Percentiles rank a stretch among this genome's conserved stretches.
Evolutionary conservation across 2,329 filamentous ascomycete species (phyloP).

Genomic region (Talaromyces sp.): DNA sequence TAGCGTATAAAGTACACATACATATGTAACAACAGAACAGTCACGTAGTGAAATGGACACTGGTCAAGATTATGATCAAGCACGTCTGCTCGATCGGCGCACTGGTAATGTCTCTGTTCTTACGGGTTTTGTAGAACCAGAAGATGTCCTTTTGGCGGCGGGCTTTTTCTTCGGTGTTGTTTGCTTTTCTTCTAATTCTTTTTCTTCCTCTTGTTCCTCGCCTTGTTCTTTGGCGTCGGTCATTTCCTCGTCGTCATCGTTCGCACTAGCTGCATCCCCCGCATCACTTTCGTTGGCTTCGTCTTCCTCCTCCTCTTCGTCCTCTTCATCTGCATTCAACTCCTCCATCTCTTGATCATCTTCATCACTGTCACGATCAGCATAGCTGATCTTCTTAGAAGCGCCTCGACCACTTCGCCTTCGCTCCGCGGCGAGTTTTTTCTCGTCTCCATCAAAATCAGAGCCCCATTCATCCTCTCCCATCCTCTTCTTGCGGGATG

Average conservation of each 20-base stretch:
- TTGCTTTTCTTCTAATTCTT: background rate
- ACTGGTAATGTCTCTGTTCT: slow-evolving; percentile 13
- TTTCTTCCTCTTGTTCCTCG: slow-evolving; percentile 1
- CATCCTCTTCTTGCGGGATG: slow-evolving; percentile 33
- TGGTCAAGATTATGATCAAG: background rate
- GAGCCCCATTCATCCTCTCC: slow-evolving; percentile 38
- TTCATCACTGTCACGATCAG: slow-evolving; percentile 42
- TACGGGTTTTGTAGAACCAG: slow-evolving; percentile 1
- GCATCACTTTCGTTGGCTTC: slow-evolving; percentile 8
- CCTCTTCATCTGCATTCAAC: slow-evolving; percentile 29
- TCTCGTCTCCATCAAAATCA: slow-evolving; percentile 38
- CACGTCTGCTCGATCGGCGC: slow-evolving; percentile 14
- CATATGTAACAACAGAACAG: background rate
- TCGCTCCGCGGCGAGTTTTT: slow-evolving; percentile 28
- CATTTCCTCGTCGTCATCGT: slow-evolving; percentile 13
- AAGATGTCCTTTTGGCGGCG: slow-evolving; percentile 4
- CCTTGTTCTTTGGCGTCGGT: background rate
- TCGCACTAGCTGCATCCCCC: background rate
- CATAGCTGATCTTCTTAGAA: slow-evolving; percentile 37
- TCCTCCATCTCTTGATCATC: slow-evolving; percentile 41
- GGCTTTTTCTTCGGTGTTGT: background rate
- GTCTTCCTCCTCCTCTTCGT: slow-evolving; percentile 34
- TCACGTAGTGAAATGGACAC: background rate
- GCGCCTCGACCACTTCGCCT: slow-evolving; percentile 38
- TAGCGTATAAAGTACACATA: background rate